A percentile compares a stretch with the other conserved stretches of the same genome.
These are phyloP conservation scores for Periconia macrospinosa DNA, from an alignment of 2,329 filamentous ascomycete species.

Conservation along the genomic window DNA sequence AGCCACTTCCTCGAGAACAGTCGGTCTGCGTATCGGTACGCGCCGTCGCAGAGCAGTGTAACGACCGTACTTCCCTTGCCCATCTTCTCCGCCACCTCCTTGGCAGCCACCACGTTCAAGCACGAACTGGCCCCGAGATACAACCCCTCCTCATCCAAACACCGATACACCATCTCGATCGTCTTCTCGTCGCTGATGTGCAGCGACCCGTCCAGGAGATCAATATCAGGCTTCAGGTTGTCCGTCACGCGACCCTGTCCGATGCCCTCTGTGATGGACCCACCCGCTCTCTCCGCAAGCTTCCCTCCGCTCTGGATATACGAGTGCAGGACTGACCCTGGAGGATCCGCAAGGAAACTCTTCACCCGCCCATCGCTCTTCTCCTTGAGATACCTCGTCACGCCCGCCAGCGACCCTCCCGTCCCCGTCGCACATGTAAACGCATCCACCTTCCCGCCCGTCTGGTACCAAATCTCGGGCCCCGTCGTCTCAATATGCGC, in stretches of 20 bases:
- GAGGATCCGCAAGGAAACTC: slow-evolving; percentile 89
- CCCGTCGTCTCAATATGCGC: slow-evolving; percentile 97
- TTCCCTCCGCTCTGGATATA: slow-evolving; percentile 86
- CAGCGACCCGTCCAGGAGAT: slow-evolving; percentile 79
- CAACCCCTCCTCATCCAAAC: slow-evolving; percentile 91
- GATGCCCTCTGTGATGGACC: slow-evolving; percentile 96
- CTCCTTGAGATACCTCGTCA: slow-evolving; percentile 86
- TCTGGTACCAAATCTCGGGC: slow-evolving; percentile 96
- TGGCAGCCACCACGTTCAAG: slow-evolving; percentile 92
- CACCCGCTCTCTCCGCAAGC: slow-evolving; percentile 77
- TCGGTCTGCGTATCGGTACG: slow-evolving; percentile 94
- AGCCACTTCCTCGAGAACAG: slow-evolving; percentile 93
- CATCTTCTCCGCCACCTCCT: slow-evolving; percentile 88
- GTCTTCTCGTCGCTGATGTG: slow-evolving; percentile 89
- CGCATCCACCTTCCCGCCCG: slow-evolving; percentile 79
- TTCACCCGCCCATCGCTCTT: slow-evolving; percentile 77
- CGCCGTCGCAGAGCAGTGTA: slow-evolving; percentile 91
- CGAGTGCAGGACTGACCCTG: slow-evolving; percentile 88
- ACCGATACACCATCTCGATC: slow-evolving; percentile 96
- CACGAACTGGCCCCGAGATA: slow-evolving; percentile 94
- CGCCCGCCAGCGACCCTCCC: slow-evolving; percentile 85
- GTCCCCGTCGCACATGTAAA: slow-evolving; percentile 97
- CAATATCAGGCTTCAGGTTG: slow-evolving; percentile 84
- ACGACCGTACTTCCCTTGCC: slow-evolving; percentile 89
- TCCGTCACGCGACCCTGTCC: slow-evolving; percentile 96